phyloP scores from a whole-genome alignment of 208 protist genomes.

The Leishmania gerbilli region DNA sequence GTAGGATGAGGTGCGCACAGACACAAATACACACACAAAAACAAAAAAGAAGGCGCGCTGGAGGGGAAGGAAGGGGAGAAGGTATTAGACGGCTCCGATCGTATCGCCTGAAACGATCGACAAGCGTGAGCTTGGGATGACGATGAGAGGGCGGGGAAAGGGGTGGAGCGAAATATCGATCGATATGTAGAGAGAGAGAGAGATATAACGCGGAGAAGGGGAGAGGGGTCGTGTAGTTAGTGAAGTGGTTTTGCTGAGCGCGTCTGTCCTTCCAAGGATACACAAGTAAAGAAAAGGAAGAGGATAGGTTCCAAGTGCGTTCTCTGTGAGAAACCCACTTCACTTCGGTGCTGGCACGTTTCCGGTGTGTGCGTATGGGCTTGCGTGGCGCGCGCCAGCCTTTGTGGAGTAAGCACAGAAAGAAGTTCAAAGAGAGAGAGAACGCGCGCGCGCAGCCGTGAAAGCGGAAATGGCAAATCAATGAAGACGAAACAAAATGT shows the following conservation, averaged over 20 bases:
- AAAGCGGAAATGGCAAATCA: background rate
- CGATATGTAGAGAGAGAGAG: background rate
- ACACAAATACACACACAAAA: background rate
- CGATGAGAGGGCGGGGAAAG: background rate
- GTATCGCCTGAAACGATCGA: background rate
- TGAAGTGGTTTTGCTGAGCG: background rate
- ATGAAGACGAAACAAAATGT: background rate
- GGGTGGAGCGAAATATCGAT: background rate
- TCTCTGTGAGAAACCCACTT: background rate
- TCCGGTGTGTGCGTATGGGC: background rate
- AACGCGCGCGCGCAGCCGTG: background rate
- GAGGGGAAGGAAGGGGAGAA: background rate
- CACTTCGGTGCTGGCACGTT: background rate
- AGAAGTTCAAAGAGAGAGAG: background rate
- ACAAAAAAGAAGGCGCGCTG: background rate
- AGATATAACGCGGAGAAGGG: background rate
- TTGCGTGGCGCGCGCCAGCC: background rate
- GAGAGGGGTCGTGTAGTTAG: background rate
- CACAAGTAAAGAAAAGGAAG: background rate
- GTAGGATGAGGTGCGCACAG: constrained; percentile 1
- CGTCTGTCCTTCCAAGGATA: background rate
- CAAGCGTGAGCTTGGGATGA: background rate
- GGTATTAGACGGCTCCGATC: background rate
- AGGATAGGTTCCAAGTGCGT: background rate
- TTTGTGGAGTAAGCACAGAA: too few species aligned